Conservation (phyloP, 2,329 filamentous ascomycete genomes). For the Dothiorella sarmentorum region DNA sequence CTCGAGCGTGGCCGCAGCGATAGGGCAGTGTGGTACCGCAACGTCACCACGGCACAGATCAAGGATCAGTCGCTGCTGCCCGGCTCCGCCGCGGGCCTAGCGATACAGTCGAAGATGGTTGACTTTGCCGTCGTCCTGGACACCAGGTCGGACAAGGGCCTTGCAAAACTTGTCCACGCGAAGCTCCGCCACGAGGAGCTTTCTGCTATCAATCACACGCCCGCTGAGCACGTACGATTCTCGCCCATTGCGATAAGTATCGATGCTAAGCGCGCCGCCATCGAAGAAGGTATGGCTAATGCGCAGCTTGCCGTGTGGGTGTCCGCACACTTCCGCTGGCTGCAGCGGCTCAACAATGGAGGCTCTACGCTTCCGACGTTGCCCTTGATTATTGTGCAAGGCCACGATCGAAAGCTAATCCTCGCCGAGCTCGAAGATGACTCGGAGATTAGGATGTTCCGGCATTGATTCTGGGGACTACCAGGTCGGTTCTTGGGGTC, state of each 20-base stretch:
- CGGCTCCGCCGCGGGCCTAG: neutral
- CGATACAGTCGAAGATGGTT: slow-evolving; percentile 9
- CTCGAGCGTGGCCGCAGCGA: neutral
- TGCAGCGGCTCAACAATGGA: slow-evolving; percentile 5
- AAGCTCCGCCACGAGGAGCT: neutral
- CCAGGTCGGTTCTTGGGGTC: slow-evolving; percentile 1
- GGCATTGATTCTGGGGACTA: slow-evolving; percentile 13
- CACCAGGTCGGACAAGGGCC: neutral
- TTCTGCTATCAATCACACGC: slow-evolving; percentile 14
- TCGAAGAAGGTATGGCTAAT: slow-evolving; percentile 10
- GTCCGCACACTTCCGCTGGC: slow-evolving; percentile 15
- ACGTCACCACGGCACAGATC: neutral
- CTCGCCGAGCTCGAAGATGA: neutral
- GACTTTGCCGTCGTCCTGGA: slow-evolving; percentile 19
- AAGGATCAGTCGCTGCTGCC: neutral
- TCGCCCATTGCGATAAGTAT: slow-evolving; percentile 16
- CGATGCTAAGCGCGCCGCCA: slow-evolving; percentile 14
- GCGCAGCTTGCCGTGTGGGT: slow-evolving; percentile 18
- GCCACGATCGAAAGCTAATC: slow-evolving; percentile 19
- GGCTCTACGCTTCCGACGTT: slow-evolving; percentile 5
- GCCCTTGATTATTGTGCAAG: slow-evolving; percentile 19
- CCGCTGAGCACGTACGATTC: neutral
- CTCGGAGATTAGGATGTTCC: neutral
- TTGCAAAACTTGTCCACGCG: neutral
- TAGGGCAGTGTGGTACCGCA: neutral